Conservation (phyloP, 306 rosid genomes). For the Psophocarpus tetragonolobus region DNA sequence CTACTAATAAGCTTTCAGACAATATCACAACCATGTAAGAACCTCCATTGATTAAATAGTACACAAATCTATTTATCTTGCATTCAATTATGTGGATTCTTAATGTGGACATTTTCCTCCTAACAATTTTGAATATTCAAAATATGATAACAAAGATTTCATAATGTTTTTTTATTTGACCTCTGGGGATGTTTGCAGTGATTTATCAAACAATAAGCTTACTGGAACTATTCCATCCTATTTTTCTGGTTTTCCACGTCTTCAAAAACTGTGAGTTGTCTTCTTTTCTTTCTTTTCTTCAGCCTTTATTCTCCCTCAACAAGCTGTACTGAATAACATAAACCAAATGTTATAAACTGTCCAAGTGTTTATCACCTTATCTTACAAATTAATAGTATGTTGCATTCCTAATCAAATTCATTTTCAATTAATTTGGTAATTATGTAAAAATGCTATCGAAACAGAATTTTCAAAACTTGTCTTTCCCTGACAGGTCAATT, state of each 20-base stretch:
- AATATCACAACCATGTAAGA: constrained; percentile 81
- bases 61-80: constrained; percentile 12
- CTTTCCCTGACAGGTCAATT: constrained; percentile 64
- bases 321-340: background rate
- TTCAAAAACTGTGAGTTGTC: constrained; percentile 76
- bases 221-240: constrained; percentile 65
- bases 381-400: too few relatives aligned
- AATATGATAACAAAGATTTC: background rate
- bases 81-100: background rate
- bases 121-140: too few relatives aligned
- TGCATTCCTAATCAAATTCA: too few relatives aligned
- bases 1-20: constrained; percentile 59
- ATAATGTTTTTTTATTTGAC: background rate
- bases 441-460: background rate
- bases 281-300: too few relatives aligned
- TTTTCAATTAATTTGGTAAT: too few relatives aligned
- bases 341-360: background rate
- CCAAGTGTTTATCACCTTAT: background rate
- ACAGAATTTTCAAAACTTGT: background rate
- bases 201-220: constrained; percentile 70
- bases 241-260: constrained; percentile 61
- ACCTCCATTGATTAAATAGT: constrained; percentile 31
- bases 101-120: background rate
- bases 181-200: constrained; percentile 43
- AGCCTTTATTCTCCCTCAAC: background rate